These are phyloP conservation scores for Fusarium bactridioides DNA, from an alignment of 2,329 filamentous ascomycete genomes.

Conservation along the genomic window DNA sequence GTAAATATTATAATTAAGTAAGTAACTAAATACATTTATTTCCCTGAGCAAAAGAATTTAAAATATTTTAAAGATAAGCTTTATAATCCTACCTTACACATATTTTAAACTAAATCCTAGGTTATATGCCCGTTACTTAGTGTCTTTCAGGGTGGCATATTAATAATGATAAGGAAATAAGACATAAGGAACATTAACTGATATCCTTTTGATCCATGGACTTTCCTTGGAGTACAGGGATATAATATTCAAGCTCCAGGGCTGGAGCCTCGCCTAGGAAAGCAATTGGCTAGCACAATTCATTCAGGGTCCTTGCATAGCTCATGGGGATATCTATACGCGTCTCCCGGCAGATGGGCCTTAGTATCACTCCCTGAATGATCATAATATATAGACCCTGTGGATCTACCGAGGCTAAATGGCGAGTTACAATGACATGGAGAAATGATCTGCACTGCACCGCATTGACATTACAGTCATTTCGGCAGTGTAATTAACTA, in stretches of 20 bases:
- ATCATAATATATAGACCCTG: rapidly evolving
- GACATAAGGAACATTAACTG: rapidly evolving
- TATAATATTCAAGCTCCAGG: rapidly evolving
- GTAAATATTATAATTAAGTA: rapidly evolving
- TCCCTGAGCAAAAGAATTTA: rapidly evolving
- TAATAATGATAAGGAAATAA: rapidly evolving
- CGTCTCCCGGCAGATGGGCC: no score
- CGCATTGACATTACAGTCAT: background rate
- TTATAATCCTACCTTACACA: background rate
- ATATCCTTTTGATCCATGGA: rapidly evolving
- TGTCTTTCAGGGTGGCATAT: rapidly evolving
- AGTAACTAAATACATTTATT: no score
- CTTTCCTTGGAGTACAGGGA: no score
- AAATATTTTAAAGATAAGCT: no score
- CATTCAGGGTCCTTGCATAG: background rate
- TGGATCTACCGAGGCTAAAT: background rate
- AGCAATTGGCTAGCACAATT: rapidly evolving
- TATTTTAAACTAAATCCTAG: rapidly evolving
- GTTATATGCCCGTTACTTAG: rapidly evolving
- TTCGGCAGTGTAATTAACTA: rapidly evolving
- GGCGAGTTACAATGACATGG: rapidly evolving
- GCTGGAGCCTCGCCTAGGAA: rapidly evolving
- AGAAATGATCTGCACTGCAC: background rate
- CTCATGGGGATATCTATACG: background rate
- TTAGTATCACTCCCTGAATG: rapidly evolving